These are phyloP conservation scores for Coemansia sp. DNA, from an alignment of 192 early-diverging fungal species.

Conservation along the genomic window DNA sequence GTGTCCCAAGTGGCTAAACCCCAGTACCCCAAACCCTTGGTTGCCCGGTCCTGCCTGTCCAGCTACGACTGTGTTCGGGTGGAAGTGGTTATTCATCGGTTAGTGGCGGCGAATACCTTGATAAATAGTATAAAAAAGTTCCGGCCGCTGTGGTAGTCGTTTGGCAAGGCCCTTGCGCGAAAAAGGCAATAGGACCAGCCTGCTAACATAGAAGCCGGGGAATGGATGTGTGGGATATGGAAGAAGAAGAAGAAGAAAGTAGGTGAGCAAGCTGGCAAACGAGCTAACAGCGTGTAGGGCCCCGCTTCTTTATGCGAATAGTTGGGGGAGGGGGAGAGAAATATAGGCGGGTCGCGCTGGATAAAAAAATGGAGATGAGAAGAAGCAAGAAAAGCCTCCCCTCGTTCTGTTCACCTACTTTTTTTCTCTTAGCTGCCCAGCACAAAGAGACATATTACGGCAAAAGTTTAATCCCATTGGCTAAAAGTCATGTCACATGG, in stretches of 20 bases:
- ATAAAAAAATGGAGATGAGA: background rate
- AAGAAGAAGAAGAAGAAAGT: background rate
- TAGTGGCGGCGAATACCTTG: background rate
- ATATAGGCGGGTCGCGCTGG: background rate
- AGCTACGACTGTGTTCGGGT: background rate
- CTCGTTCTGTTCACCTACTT: background rate
- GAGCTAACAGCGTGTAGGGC: background rate
- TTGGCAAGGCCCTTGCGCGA: constrained; percentile 2
- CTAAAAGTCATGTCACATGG: background rate
- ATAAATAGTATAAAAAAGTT: background rate
- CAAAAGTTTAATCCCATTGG: background rate
- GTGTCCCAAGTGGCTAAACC: constrained; percentile 36
- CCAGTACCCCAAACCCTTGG: constrained; percentile 29
- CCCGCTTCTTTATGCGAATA: background rate
- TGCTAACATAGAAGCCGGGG: constrained; percentile 2
- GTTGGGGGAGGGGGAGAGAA: background rate
- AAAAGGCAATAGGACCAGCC: background rate
- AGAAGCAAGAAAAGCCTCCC: background rate
- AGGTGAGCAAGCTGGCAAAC: background rate
- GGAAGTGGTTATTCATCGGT: constrained; percentile 11
- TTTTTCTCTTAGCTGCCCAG: background rate
- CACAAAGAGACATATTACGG: background rate
- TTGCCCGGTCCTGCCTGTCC: background rate
- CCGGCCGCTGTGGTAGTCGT: constrained; percentile 2
- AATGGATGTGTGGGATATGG: background rate